phyloP scores from a whole-genome alignment of 2,329 filamentous ascomycete species.

The Ceratocystiopsis brevicomis region DNA sequence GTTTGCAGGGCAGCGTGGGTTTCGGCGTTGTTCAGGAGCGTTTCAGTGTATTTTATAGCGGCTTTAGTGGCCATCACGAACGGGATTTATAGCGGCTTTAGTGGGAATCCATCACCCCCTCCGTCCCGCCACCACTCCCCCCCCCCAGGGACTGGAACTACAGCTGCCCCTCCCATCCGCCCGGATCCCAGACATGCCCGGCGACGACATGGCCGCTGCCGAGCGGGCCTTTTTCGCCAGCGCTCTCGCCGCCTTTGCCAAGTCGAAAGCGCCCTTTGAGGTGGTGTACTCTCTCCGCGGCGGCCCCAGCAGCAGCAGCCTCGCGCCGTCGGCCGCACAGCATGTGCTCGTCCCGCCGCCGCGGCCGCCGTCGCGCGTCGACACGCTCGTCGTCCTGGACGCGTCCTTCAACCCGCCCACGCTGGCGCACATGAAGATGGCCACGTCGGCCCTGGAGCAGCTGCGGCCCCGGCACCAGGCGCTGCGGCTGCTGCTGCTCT shows the following conservation, averaged over 20 bases:
- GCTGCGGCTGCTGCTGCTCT: slow-evolving; percentile 34
- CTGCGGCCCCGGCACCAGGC: slow-evolving; percentile 3
- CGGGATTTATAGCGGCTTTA: too few relatives aligned
- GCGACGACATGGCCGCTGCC: slow-evolving; percentile 1
- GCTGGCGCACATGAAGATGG: slow-evolving; percentile 39
- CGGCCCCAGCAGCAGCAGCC: slow-evolving; percentile 9
- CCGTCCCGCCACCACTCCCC: too few relatives aligned
- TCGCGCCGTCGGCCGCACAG: slow-evolving; percentile 7
- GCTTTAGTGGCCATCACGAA: too few relatives aligned
- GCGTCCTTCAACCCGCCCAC: slow-evolving; percentile 54
- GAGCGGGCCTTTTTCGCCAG: slow-evolving; percentile 22
- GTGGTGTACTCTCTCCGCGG: slow-evolving; percentile 20
- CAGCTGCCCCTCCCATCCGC: too few relatives aligned
- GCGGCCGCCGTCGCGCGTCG: not conserved
- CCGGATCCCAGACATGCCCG: too few relatives aligned
- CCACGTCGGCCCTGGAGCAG: slow-evolving; percentile 24
- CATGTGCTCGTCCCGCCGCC: not conserved
- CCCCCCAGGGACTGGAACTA: too few relatives aligned
- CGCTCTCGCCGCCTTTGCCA: slow-evolving; percentile 25
- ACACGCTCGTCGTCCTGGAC: slow-evolving; percentile 37
- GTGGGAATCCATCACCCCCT: too few relatives aligned
- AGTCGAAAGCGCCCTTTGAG: slow-evolving; percentile 23
- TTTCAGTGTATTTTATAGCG: too few relatives aligned
- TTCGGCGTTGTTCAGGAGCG: too few relatives aligned
- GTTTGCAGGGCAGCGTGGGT: too few relatives aligned